These are phyloP conservation scores for Aristolochia fimbriata DNA, from an alignment of 164 flowering plant species.

Conservation along the genomic window DNA sequence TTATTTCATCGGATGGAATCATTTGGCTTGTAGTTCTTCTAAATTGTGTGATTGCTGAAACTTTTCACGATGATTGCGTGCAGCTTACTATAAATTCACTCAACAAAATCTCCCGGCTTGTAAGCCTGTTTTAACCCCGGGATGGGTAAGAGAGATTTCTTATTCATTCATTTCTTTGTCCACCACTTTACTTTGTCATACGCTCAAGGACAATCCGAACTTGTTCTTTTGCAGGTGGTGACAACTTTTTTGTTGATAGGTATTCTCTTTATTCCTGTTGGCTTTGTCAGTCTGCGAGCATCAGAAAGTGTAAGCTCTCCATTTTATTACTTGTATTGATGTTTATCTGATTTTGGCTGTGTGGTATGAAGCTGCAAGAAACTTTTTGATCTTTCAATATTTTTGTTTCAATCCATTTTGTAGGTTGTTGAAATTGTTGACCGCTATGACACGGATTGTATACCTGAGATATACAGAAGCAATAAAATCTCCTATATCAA, in stretches of 20 bases:
- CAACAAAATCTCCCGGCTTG: conserved; percentile 86
- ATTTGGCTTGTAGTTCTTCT: too few relatives aligned
- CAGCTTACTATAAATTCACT: conserved; percentile 53
- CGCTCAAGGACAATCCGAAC: not conserved
- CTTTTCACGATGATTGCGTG: conserved; percentile 3
- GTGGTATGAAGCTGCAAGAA: too few relatives aligned
- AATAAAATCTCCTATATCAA: conserved; percentile 56
- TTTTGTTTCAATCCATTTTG: conserved; percentile 5
- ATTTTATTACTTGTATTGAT: not conserved
- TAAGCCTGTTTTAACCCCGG: conserved; percentile 74
- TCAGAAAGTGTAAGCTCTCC: conserved; percentile 45
- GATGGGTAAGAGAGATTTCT: conserved; percentile 39
- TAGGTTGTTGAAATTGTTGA: conserved; percentile 79
- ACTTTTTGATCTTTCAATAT: not conserved
- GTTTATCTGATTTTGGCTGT: not conserved
- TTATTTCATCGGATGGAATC: too few relatives aligned
- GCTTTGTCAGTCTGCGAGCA: conserved; percentile 46
- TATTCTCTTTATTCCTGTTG: conserved; percentile 55
- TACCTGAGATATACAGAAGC: conserved; percentile 40
- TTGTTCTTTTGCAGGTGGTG: conserved; percentile 46
- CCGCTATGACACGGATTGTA: conserved; percentile 64
- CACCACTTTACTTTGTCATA: not conserved
- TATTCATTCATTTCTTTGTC: not conserved
- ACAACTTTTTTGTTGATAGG: conserved; percentile 48
- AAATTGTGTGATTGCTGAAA: too few relatives aligned